phyloP scores from a whole-genome alignment of 208 protist species.

The Herpetomonas samuelpessoai region DNA sequence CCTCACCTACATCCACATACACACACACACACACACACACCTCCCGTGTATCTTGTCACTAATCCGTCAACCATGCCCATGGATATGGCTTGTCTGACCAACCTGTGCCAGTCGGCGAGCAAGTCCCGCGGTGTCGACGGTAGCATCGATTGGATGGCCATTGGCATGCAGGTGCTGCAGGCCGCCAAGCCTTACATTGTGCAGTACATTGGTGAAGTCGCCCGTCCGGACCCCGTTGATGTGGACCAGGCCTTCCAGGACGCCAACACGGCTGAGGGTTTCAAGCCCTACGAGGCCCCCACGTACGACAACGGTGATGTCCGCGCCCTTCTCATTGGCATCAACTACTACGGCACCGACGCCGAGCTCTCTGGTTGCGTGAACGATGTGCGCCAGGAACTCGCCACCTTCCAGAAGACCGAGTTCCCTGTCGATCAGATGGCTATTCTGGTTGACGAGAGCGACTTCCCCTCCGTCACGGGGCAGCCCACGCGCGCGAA shows the following conservation, averaged over 20 bases:
- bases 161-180: slow-evolving; percentile 34
- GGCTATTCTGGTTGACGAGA: slow-evolving; percentile 72
- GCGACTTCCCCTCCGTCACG: slow-evolving; percentile 32
- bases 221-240: slow-evolving; percentile 30
- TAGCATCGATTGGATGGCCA: slow-evolving; percentile 25
- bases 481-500: slow-evolving; percentile 49
- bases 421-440: slow-evolving; percentile 44
- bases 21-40: slow-evolving; percentile 9
- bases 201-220: slow-evolving; percentile 42
- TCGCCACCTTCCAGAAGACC: slow-evolving; percentile 57
- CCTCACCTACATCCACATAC: slow-evolving; percentile 3
- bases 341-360: slow-evolving; percentile 73
- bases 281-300: slow-evolving; percentile 42
- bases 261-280: slow-evolving; percentile 22
- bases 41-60: background rate
- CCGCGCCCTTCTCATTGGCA: slow-evolving; percentile 61
- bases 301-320: slow-evolving; percentile 30
- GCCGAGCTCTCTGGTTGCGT: slow-evolving; percentile 64
- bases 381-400: slow-evolving; percentile 62
- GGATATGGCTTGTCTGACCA: slow-evolving; percentile 34
- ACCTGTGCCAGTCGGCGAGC: slow-evolving; percentile 17
- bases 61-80: slow-evolving; percentile 29
- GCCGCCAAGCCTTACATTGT: slow-evolving; percentile 48
- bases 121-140: slow-evolving; percentile 19
- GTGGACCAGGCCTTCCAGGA: slow-evolving; percentile 46